phyloP scores from a whole-genome alignment of 1,284 basidiomycete genomes.

The Pholiota adiposa region DNA sequence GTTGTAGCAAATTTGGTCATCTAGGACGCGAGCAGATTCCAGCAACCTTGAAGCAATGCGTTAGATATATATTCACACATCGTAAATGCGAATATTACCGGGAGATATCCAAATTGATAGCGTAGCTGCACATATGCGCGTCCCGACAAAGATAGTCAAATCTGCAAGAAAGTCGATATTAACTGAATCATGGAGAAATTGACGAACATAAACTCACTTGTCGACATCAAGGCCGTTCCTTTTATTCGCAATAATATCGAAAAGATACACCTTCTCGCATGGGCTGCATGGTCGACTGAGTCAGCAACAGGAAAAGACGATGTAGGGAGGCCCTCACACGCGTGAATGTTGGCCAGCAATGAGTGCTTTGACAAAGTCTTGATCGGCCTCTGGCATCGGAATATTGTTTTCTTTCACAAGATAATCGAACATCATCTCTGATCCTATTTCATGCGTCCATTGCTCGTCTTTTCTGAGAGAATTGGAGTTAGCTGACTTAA shows the following conservation, averaged over 20 bases:
- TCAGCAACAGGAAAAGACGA: neutral
- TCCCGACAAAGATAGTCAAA: constrained; percentile 82
- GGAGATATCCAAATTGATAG: constrained; percentile 53
- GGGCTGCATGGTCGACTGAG: constrained; percentile 24
- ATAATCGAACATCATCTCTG: constrained; percentile 73
- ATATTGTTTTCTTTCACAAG: constrained; percentile 58
- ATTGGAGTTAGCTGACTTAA: neutral
- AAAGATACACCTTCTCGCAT: constrained; percentile 53
- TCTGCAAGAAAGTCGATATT: constrained; percentile 33
- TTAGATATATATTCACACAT: neutral
- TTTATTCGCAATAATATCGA: constrained; percentile 79
- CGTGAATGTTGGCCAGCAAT: constrained; percentile 57
- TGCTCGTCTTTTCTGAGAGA: constrained; percentile 30
- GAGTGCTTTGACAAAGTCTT: constrained; percentile 66
- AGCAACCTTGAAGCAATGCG: constrained; percentile 52
- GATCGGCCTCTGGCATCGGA: constrained; percentile 45
- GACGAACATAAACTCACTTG: constrained; percentile 51
- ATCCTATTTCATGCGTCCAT: constrained; percentile 74
- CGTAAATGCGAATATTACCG: constrained; percentile 35
- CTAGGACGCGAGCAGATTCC: constrained; percentile 70
- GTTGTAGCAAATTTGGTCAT: constrained; percentile 74
- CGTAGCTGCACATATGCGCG: constrained; percentile 65
- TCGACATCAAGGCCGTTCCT: constrained; percentile 82
- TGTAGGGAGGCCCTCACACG: constrained; percentile 35
- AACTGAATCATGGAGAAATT: neutral